These are phyloP conservation scores for Ophiostoma ips DNA, from an alignment of 2,329 filamentous ascomycete species.

Conservation along the genomic window DNA sequence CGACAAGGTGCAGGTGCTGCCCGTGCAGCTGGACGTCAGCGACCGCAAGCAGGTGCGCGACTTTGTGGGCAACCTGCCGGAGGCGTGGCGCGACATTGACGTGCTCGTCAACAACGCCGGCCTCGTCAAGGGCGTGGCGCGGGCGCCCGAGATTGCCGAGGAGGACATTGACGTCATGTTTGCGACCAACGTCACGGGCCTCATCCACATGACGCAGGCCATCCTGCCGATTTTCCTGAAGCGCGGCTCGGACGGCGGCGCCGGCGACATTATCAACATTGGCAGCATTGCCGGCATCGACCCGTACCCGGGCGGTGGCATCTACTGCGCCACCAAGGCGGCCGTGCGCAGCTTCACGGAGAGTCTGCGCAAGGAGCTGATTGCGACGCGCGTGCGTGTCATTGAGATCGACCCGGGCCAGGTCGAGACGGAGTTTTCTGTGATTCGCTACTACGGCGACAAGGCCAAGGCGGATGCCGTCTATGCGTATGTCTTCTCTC, in stretches of 20 bases:
- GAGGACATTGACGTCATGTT: constrained; percentile 83
- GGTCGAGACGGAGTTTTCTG: constrained; percentile 86
- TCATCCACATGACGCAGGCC: constrained; percentile 95
- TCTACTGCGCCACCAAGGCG: constrained; percentile 89
- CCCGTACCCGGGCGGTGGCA: constrained; percentile 69
- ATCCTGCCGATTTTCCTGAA: constrained; percentile 70
- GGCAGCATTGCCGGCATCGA: constrained; percentile 86
- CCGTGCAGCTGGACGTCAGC: constrained; percentile 78
- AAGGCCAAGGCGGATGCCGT: constrained; percentile 81
- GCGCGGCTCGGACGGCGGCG: constrained; percentile 53
- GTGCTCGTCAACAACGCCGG: constrained; percentile 94
- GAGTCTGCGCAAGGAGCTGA: constrained; percentile 66
- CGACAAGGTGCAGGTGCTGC: constrained; percentile 72
- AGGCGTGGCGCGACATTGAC: constrained; percentile 73
- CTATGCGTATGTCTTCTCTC: constrained; percentile 48
- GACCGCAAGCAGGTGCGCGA: constrained; percentile 56
- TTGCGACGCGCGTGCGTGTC: constrained; percentile 64
- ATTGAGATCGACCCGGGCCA: constrained; percentile 87
- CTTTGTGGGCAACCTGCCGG: constrained; percentile 62
- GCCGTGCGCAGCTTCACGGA: constrained; percentile 79
- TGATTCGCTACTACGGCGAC: constrained; percentile 80
- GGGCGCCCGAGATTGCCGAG: constrained; percentile 68
- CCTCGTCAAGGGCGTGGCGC: constrained; percentile 75
- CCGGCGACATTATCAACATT: constrained; percentile 89
- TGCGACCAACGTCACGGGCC: constrained; percentile 79